phyloP scores from a whole-genome alignment of 768 basidiomycete genomes.

The Tricholoma sp. region DNA sequence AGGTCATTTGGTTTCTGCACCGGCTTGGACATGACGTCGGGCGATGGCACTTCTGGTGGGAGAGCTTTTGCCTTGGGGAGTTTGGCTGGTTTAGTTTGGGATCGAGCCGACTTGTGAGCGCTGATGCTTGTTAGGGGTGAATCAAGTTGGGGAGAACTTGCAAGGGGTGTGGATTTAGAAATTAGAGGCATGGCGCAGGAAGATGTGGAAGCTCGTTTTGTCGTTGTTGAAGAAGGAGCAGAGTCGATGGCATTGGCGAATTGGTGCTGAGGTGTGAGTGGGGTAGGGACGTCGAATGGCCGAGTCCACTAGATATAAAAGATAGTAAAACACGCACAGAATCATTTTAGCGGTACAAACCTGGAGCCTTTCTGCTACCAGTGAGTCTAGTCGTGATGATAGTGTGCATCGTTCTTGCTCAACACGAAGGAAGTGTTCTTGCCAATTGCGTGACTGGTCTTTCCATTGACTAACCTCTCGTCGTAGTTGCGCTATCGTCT shows the following conservation, averaged over 20 bases:
- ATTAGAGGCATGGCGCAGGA: constrained; percentile 25
- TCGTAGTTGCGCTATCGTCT: constrained; percentile 56
- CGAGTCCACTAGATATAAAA: constrained; percentile 11
- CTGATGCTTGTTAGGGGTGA: constrained; percentile 15
- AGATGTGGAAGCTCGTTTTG: constrained; percentile 21
- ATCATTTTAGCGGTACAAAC: constrained; percentile 25
- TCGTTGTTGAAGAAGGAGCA: constrained; percentile 26
- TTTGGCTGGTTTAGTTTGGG: constrained; percentile 6
- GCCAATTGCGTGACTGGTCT: constrained; percentile 73
- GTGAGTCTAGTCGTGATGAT: constrained; percentile 52
- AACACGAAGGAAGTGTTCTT: constrained; percentile 72
- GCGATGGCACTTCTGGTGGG: background rate
- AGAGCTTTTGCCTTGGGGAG: constrained; percentile 5
- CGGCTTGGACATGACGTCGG: background rate
- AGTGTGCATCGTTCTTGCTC: constrained; percentile 63
- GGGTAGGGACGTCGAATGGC: constrained; percentile 10
- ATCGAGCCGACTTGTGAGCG: constrained; percentile 9
- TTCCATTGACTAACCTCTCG: constrained; percentile 71
- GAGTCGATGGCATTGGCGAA: constrained; percentile 20
- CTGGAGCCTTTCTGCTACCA: constrained; percentile 44
- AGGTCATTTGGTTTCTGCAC: background rate
- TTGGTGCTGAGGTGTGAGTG: constrained; percentile 30
- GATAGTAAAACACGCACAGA: background rate
- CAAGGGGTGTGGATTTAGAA: constrained; percentile 22
- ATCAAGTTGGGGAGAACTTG: constrained; percentile 21